Evolutionary conservation across 1,139 yeast species (phyloP), one percentile per base, ranked within the genome.

Genomic region (Geotrichum europaeum): DNA sequence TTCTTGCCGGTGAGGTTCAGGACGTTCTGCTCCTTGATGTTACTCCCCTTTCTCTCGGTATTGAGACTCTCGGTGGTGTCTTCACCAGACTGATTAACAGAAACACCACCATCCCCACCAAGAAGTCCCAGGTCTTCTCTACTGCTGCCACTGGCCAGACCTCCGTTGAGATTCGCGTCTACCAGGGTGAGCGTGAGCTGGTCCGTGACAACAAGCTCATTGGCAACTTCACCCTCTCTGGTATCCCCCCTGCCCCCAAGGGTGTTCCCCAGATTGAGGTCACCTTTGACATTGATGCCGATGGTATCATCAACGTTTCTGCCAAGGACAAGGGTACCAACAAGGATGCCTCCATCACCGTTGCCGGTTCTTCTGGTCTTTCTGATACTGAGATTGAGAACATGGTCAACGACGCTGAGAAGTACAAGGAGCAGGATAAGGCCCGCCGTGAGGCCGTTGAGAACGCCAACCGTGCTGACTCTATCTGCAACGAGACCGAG

Each of bases 211-310:
- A 94, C 87, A 94, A 94, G 82, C 84, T 92, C 78, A 92, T 94
- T 77, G 99, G 99, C 78, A 92, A 94, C 88, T 91, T 92, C 79
- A 89, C 96, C 66, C 84, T 92, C 73, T 82, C 94, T 69, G 98
- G 97, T 77, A 92, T 92, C 61, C 98, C 79, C 43, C 97, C 98
- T 71, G 97, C 97, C 72, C 97, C 97, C 80, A 92, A 91, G 86
- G 99, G 99, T 83, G 97, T 92, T 70, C 98, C 99, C 72, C 98
- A 92, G 82, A 94, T 92, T 72, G 98, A 94, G 82, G 99, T 92
- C 73, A 85, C 97, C 67, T 92, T 92, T 76, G 99, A 92, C 79
- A 89, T 92, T 75, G 99, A 92, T 78, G 96, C 99, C 66, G 97
- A 92, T 79, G 98, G 99, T 78, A 94, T 94, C 78, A 91, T 94